A percentile compares a stretch with the other conserved stretches of the same genome.
Evolutionary conservation across 441 rosid species (phyloP).

Genomic region (Omphalea diandra): DNA sequence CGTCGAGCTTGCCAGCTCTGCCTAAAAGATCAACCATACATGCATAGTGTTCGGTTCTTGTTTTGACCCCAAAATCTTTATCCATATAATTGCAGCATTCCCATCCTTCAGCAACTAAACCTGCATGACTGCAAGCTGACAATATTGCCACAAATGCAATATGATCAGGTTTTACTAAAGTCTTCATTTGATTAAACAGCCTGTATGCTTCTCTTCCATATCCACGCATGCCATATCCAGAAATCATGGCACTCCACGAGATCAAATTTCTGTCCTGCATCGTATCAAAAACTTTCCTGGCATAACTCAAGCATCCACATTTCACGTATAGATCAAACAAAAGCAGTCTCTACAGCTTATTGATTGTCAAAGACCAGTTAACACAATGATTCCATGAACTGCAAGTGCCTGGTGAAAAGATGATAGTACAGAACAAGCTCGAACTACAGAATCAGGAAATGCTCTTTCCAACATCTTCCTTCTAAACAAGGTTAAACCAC

Average conservation of each 20-base stretch:
- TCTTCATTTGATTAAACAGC: constrained; percentile 63
- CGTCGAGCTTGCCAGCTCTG: constrained; percentile 61
- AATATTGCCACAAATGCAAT: constrained; percentile 67
- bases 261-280: constrained; percentile 60
- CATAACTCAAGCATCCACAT: constrained; percentile 65
- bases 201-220: constrained; percentile 47
- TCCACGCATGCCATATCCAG: constrained; percentile 79
- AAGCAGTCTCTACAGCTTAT: constrained; percentile 46
- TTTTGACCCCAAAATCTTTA: constrained; percentile 41
- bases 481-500: constrained; percentile 52
- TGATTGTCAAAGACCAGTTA: constrained; percentile 41
- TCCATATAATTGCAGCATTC: constrained; percentile 50
- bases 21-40: constrained; percentile 83
- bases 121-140: constrained; percentile 82
- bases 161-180: constrained; percentile 49
- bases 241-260: constrained; percentile 78
- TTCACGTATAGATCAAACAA: constrained; percentile 67
- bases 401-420: constrained; percentile 50
- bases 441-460: constrained; percentile 57
- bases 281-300: constrained; percentile 50
- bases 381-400: constrained; percentile 34
- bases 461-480: constrained; percentile 47
- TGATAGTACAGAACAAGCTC: constrained; percentile 62
- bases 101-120: constrained; percentile 58
- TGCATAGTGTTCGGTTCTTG: constrained; percentile 65